Evolutionary conservation across 2,329 filamentous ascomycete genomes (phyloP), one percentile per base, ranked within the genome.

Genomic region (Dactylellina leptospora): DNA sequence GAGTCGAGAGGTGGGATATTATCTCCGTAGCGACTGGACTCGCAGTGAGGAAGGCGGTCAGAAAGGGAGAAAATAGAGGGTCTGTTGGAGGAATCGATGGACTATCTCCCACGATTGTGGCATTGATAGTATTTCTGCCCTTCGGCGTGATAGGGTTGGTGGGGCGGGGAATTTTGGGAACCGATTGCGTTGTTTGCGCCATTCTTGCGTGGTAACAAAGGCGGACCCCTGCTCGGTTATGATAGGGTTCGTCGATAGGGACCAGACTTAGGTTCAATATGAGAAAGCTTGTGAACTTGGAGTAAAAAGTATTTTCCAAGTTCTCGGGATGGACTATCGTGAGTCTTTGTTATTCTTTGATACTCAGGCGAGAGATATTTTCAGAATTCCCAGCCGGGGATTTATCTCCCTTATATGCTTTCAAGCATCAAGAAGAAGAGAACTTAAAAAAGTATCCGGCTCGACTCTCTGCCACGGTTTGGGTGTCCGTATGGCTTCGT

Each of bases 181-280:
- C 38, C 28, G 28, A 18, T 36, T 71, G 66, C 47, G 66, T 62
- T 71, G 56, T 51, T 63, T 71, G 66, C 66, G 66, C 58, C 66
- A 71, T 71, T 63, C 50, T 70, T 70, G 64, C 64, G 64, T 69
- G 18, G 50, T 40, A n/a, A 16, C n/a, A 40, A 11, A 48, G 30
- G 50, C 23, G 30, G 50, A 40, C 30, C 40, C 44, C 28, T 40
- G 63, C 38, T 69, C 53, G 54, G 51, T 51, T 58, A 54, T 30
- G 51, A 51, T 45, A n/a, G n/a, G n/a, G n/a, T n/a, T n/a, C n/a
- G n/a, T n/a, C n/a, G n/a, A n/a, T n/a, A 40, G 22, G 53, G 53
- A 13, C 51, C 40, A 40, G 53, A 22, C 48, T 47, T 55, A 45
- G 25, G 20, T 51, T 40, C 28, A 20, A 51, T 33, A 50, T 16